Conservation (phyloP, 257 asterid genomes). For the Solanum pinnatisectum region DNA sequence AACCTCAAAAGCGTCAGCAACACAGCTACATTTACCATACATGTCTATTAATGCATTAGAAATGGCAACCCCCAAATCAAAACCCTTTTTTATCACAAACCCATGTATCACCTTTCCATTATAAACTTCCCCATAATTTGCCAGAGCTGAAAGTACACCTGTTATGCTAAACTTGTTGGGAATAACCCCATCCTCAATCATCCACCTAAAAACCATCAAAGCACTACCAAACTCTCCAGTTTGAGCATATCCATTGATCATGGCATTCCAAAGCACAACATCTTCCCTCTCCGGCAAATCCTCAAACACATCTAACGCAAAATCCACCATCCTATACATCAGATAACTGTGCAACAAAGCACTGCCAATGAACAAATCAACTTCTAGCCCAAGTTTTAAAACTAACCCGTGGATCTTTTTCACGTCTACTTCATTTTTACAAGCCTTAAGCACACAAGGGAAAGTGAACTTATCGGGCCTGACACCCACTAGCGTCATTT, state of each 20-base stretch:
- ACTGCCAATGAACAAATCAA: conserved; percentile 63
- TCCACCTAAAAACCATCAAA: conserved; percentile 36
- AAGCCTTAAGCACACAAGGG: conserved; percentile 75
- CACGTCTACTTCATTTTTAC: conserved; percentile 28
- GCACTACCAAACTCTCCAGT: conserved; percentile 40
- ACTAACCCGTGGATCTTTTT: conserved; percentile 43
- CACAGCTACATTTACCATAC: conserved; percentile 73
- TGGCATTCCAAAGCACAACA: conserved; percentile 70
- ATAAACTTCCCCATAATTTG: conserved; percentile 39
- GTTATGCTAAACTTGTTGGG: conserved; percentile 53
- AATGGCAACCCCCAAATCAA: conserved; percentile 37
- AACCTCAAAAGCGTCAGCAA: conserved; percentile 38
- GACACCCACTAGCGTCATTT: conserved; percentile 47
- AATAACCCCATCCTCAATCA: conserved; percentile 35
- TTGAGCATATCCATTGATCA: conserved; percentile 68
- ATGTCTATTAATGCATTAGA: conserved; percentile 67
- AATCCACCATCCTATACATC: conserved; percentile 36
- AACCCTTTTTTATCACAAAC: conserved; percentile 43
- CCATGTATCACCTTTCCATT: conserved; percentile 53
- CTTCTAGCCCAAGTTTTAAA: conserved; percentile 46
- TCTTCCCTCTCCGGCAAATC: conserved; percentile 55
- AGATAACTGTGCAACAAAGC: conserved; percentile 54
- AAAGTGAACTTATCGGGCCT: conserved; percentile 71
- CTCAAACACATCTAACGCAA: conserved; percentile 54
- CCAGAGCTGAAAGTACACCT: conserved; percentile 59